Evolutionary conservation across 805 yeast species (phyloP).

Genomic region (Clavispora carvajalis): DNA sequence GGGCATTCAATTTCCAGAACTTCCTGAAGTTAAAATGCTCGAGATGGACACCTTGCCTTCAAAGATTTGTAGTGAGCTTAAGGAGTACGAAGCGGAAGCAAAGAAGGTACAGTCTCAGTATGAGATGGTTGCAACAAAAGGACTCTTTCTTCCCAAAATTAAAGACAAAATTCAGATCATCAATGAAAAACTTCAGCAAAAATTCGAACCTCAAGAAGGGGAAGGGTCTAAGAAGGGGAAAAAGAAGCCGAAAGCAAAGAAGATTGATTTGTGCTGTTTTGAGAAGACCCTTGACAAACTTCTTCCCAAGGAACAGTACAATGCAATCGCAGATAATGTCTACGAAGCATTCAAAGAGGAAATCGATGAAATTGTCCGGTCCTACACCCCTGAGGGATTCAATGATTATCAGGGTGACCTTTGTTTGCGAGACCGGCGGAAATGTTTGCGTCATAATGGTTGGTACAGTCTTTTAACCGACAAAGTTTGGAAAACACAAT

Average conservation of each 20-base stretch:
- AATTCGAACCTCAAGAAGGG: conserved; percentile 13
- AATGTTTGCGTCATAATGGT: conserved; percentile 51
- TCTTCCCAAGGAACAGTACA: background rate
- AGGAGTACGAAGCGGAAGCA: conserved; percentile 5
- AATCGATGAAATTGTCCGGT: conserved; percentile 12
- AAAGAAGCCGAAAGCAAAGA: conserved; percentile 23
- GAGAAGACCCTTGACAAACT: conserved; percentile 24
- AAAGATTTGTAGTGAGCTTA: conserved; percentile 15
- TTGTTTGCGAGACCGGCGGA: conserved; percentile 51
- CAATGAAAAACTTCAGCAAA: conserved; percentile 27
- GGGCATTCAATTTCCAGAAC: conserved; percentile 40
- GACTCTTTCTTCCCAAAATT: conserved; percentile 21
- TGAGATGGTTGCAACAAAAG: conserved; percentile 11
- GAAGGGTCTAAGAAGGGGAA: conserved; percentile 14
- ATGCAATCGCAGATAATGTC: conserved; percentile 1
- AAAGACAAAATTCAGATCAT: conserved; percentile 33
- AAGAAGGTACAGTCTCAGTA: background rate
- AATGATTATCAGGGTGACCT: conserved; percentile 15
- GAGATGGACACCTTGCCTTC: conserved; percentile 15
- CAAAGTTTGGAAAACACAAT: conserved; percentile 23
- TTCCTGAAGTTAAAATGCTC: conserved; percentile 27
- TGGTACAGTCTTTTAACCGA: conserved; percentile 41
- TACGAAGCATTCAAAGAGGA: conserved; percentile 12
- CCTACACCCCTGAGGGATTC: conserved; percentile 13
- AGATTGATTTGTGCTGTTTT: conserved; percentile 51